Evolutionary conservation across 495 filamentous ascomycete genomes (phyloP), one percentile per base, ranked within the genome.

Genomic region (Talaromyces nanjingensis): DNA sequence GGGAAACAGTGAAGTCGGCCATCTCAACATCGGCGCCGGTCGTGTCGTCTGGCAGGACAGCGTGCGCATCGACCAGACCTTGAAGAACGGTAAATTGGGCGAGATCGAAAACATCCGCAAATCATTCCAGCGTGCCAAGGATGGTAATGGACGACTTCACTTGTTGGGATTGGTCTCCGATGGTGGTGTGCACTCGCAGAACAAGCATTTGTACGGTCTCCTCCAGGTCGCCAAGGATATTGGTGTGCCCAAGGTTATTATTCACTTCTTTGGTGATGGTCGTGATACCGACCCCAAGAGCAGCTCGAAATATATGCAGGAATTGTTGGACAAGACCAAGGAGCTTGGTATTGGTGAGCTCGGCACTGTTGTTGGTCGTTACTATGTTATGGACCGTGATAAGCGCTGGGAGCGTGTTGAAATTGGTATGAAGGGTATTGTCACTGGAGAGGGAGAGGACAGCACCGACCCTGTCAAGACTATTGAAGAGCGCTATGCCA

Each of bases 31-130:
- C 76, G 94, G 94, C 72, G 94, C 94, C 65, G 94, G 94, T 52
- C 84, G 94, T 74, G 96, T 98, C 47, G 94, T 98, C 69, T 98
- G 94, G 94, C 94, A 98, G 76, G 94, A 98, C 80, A 96, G 96
- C 65, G 94, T 98, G 64, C 90, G 94, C 70, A 98, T 98, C 77
- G 94, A 98, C 77, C 88, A 90, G 78, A 90, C 90, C 18, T 86
- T 98, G 77, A 96, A 96, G 86, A 93, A 93, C 70, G 86, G 84
- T 33, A 87, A 96, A 72, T 70, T 98, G 69, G 82, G 83, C 71
- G 84, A 89, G 74, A 87, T 93, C 66, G 82, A 89, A 45, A 91
- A 87, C 66, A 87, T 98, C 68, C 85, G 83, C 72, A 86, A 89
- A 63, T 84, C 87, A 37, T 87, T 98, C 74, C 83, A 87, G 65